Conservation (phyloP, 768 basidiomycete genomes). For the Leucosporidium scottii region DNA sequence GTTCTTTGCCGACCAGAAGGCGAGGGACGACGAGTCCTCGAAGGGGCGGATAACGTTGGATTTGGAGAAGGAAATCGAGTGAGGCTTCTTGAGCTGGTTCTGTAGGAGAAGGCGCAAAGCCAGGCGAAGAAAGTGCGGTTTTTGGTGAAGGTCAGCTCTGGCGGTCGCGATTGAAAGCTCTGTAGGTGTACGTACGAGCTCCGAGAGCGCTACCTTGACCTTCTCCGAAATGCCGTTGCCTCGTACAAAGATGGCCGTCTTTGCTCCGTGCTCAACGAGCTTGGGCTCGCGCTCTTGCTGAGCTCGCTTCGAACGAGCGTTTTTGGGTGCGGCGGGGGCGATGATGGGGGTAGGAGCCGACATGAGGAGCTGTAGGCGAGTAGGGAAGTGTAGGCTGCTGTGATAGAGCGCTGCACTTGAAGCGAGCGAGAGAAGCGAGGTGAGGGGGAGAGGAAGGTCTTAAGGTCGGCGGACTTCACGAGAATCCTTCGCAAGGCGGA, state of each 20-base stretch:
- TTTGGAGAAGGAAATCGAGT: slow-evolving; percentile 86
- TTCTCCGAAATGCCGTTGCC: slow-evolving; percentile 79
- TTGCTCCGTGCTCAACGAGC: slow-evolving; percentile 71
- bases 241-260: slow-evolving; percentile 81
- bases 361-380: slow-evolving; percentile 1
- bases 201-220: slow-evolving; percentile 73
- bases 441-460: too few species aligned
- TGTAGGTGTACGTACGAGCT: slow-evolving; percentile 57
- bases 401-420: too few species aligned
- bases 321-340: slow-evolving; percentile 65
- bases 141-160: not conserved
- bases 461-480: too few species aligned
- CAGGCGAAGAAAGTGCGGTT: not conserved
- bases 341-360: slow-evolving; percentile 23
- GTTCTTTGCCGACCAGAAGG: slow-evolving; percentile 90
- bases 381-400: too few species aligned
- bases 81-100: slow-evolving; percentile 90
- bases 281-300: slow-evolving; percentile 80
- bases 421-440: too few species aligned
- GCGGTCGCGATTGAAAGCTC: not conserved
- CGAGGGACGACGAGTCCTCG: slow-evolving; percentile 70
- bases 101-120: slow-evolving; percentile 39
- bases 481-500: too few species aligned
- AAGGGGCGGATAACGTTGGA: slow-evolving; percentile 77
- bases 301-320: slow-evolving; percentile 87